These are phyloP conservation scores for Circinella minor DNA, from an alignment of 371 early-diverging fungal species.

Conservation along the genomic window DNA sequence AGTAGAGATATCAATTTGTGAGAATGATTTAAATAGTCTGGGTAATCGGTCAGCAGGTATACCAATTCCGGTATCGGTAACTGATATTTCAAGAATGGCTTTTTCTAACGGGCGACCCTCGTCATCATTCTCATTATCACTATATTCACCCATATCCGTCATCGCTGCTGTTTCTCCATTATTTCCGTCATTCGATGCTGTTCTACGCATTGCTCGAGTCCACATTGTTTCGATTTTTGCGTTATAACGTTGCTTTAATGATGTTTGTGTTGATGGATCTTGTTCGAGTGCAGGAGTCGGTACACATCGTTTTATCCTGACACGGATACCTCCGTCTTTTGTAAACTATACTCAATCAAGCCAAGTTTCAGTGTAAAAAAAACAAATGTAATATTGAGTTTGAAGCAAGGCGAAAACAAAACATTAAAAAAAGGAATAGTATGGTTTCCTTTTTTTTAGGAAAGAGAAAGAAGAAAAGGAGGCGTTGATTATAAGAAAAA, in stretches of 20 bases:
- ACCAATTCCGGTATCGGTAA: conserved; percentile 64
- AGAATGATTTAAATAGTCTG: conserved; percentile 61
- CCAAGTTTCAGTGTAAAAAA: not conserved
- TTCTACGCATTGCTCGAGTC: conserved; percentile 24
- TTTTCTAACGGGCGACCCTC: conserved; percentile 39
- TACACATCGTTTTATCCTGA: conserved; percentile 41
- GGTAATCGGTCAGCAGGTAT: conserved; percentile 64
- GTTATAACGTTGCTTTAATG: conserved; percentile 63
- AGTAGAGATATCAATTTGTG: conserved; percentile 65
- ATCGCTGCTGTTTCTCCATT: not conserved
- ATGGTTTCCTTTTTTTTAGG: not conserved
- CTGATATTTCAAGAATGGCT: conserved; percentile 59
- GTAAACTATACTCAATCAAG: conserved; percentile 38
- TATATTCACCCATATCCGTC: not conserved
- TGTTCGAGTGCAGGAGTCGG: conserved; percentile 30
- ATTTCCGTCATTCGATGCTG: conserved; percentile 2
- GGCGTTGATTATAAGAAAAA: too few relatives aligned
- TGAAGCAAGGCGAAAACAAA: not conserved
- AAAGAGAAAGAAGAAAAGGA: not conserved
- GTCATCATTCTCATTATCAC: conserved; percentile 21
- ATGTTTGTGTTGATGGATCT: conserved; percentile 36
- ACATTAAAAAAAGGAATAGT: not conserved
- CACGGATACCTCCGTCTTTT: conserved; percentile 46
- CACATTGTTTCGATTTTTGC: conserved; percentile 55
- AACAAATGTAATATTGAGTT: not conserved